Evolutionary conservation across 2,329 filamentous ascomycete species (phyloP), one percentile per base, ranked within the genome.

Genomic region (Alternaria ethzedia): DNA sequence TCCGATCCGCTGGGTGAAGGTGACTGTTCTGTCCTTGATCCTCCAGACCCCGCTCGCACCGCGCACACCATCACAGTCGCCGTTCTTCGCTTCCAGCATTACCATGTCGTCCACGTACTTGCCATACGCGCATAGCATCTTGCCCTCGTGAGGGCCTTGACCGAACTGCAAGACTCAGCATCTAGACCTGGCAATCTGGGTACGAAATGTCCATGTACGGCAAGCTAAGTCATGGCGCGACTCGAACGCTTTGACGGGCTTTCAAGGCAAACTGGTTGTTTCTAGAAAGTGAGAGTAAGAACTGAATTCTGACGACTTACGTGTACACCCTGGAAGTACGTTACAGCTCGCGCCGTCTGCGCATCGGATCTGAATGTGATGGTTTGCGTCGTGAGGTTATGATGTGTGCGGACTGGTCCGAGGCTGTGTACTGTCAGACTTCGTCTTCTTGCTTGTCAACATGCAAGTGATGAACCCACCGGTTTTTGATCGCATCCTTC

Each of bases 281-380:
- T 23, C 3, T 15, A 8, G 1, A 12, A 15, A 7, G 3, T 36
- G 8, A 13, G 12, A 20, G 13, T 32, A 26, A 13, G 8, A 13
- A 28, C 17, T 51, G 28, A 23, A 11, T 8, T 45, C 15, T 5
- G 0, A 10, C 10, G 11, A 55, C 60, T 59, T 50, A 63, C 60
- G 67, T 83, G 82, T 4, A 77, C 73, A 9, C 78, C 81, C 3
- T 79, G 78, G 59, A 83, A 84, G 57, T 83, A 81, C 0, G 82
- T 83, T 2, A 72, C 74, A 1, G 78, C 75, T 12, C 69, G 68
- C 8, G 81, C 82, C 6, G 69, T 70, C 54, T 74, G 75, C 49
- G 72, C 72, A 49, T 71, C 67, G 2, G 67, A 51, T 26, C 57
- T 17, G 59, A 83, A 76, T 23, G 61, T 63, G 54, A 83, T 81